These are phyloP conservation scores for Leptomonas seymouri DNA, from an alignment of 208 protist species.

Conservation along the genomic window DNA sequence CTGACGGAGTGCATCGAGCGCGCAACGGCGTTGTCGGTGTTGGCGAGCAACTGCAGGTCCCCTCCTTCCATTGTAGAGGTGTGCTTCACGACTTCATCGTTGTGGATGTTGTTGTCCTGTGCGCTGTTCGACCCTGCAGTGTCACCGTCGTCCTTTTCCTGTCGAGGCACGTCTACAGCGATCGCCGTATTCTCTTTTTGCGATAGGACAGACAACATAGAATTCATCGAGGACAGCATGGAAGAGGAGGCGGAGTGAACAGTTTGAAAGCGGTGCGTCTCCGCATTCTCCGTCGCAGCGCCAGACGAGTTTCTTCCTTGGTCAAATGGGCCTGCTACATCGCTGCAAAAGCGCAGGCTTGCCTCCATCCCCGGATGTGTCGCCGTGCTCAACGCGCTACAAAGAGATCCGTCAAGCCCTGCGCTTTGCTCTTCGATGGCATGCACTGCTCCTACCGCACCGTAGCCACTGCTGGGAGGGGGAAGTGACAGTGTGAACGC, in stretches of 20 bases:
- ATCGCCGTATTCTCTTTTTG: background rate
- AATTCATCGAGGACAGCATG: conserved; percentile 4
- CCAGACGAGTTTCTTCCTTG: background rate
- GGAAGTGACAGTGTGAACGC: background rate
- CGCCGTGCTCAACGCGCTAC: background rate
- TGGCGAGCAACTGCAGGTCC: background rate
- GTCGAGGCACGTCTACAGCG: background rate
- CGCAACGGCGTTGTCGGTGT: conserved; percentile 14
- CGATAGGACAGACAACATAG: background rate
- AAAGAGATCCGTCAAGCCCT: background rate
- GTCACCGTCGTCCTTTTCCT: background rate
- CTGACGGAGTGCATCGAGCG: conserved; percentile 13
- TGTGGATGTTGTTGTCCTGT: background rate
- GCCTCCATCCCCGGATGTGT: conserved; percentile 13
- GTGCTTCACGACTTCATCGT: background rate
- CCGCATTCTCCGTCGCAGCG: background rate
- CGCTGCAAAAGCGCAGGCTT: conserved; percentile 2
- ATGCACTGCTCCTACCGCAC: background rate
- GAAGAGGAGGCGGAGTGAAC: conserved; percentile 6
- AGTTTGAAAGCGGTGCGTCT: conserved; percentile 15
- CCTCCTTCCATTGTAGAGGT: background rate
- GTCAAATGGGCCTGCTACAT: background rate
- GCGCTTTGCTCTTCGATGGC: background rate
- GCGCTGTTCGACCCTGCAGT: background rate
- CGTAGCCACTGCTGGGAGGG: no score